phyloP scores from a whole-genome alignment of 352 stramenopile species.

The Phytophthora tubulina region DNA sequence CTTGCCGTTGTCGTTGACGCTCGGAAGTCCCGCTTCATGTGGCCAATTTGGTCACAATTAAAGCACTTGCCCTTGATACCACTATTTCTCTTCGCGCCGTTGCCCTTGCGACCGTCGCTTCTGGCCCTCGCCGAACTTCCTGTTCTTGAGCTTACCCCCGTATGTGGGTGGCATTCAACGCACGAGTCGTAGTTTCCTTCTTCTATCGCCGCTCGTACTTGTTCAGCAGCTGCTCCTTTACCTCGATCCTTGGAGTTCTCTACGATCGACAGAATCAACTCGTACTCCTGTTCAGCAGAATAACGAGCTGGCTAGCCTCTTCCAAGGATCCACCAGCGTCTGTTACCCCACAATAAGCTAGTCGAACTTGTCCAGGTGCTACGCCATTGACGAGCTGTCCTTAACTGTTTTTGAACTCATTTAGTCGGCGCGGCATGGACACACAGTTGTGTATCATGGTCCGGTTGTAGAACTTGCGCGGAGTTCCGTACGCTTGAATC shows the following conservation, averaged over 20 bases:
- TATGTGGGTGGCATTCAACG: background rate
- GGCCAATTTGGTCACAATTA: background rate
- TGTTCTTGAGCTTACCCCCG: background rate
- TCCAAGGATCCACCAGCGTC: background rate
- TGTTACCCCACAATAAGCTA: background rate
- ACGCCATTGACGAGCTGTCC: background rate
- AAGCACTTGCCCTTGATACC: constrained; percentile 23
- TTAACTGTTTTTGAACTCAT: background rate
- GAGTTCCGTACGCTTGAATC: background rate
- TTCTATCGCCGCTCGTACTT: constrained; percentile 30
- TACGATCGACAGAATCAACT: constrained; percentile 17
- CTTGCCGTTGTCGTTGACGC: background rate
- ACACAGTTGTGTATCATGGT: background rate
- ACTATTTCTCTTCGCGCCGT: background rate
- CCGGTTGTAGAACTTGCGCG: constrained; percentile 12
- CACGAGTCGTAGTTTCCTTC: background rate
- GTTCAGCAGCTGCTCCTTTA: constrained; percentile 43
- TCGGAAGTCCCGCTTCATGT: constrained; percentile 30
- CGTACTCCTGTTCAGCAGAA: constrained; percentile 8
- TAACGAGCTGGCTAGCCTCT: background rate
- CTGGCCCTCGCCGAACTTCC: background rate
- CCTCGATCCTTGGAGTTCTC: constrained; percentile 38
- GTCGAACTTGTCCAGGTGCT: background rate
- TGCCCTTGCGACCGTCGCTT: background rate
- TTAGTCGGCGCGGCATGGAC: background rate